phyloP scores from a whole-genome alignment of 1,284 basidiomycete genomes.

The Ustilago hordei region DNA sequence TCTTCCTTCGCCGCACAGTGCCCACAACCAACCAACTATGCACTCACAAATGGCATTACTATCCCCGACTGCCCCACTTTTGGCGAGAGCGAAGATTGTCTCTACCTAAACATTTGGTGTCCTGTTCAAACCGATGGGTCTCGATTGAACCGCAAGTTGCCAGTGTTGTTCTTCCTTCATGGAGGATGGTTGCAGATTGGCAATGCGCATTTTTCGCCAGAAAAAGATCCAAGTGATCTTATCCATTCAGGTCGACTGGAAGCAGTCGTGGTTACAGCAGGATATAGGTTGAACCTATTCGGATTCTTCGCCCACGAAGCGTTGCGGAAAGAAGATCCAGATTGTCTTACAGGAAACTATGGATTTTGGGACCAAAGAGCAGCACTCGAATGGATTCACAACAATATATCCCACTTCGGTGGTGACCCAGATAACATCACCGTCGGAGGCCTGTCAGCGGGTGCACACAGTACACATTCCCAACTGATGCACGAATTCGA shows the following conservation, averaged over 20 bases:
- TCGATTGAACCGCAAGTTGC: conserved; percentile 11
- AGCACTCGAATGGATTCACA: conserved; percentile 58
- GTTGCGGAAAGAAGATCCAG: conserved; percentile 29
- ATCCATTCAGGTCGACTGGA: conserved; percentile 29
- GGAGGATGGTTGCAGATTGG: conserved; percentile 55
- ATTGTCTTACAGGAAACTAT: conserved; percentile 44
- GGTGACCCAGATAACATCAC: conserved; percentile 65
- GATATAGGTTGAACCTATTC: conserved; percentile 50
- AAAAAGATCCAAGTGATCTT: conserved; percentile 36
- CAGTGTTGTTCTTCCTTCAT: conserved; percentile 52
- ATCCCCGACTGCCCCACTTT: conserved; percentile 7
- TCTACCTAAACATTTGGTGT: conserved; percentile 54
- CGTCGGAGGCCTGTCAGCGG: conserved; percentile 66
- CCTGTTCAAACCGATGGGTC: conserved; percentile 19
- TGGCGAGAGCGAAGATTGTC: conserved; percentile 45
- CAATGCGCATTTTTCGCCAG: conserved; percentile 21
- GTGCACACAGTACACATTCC: conserved; percentile 66
- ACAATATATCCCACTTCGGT: conserved; percentile 62
- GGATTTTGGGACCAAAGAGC: conserved; percentile 57
- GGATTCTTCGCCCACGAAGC: conserved; percentile 50
- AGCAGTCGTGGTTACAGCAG: conserved; percentile 40
- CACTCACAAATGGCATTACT: conserved; percentile 27
- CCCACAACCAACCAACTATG: conserved; percentile 41
- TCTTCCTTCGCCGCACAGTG: conserved; percentile 20
- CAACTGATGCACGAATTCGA: conserved; percentile 67